Conservation (phyloP, 495 filamentous ascomycete genomes). For the Beverwykella pulmonaria region DNA sequence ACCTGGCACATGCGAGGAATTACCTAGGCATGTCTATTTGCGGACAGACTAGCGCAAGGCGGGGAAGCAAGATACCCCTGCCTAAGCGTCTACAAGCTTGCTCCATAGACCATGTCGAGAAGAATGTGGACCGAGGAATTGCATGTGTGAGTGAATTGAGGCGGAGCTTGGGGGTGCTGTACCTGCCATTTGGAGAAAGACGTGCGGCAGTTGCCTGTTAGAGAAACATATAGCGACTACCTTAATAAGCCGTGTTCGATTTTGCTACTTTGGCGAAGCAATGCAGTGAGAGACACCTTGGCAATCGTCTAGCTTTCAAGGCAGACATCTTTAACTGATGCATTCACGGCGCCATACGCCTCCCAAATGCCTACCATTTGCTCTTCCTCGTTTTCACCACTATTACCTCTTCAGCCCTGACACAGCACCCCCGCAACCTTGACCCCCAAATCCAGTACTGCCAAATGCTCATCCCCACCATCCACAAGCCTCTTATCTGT, state of each 20-base stretch:
- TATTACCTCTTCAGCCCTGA: conserved; percentile 32
- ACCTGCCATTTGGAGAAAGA: no score
- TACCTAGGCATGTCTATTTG: neutral
- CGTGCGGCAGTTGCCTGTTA: no score
- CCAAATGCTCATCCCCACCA: conserved; percentile 94
- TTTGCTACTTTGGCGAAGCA: no score
- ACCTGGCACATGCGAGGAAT: neutral
- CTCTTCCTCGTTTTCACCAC: neutral
- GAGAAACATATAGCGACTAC: no score
- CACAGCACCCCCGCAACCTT: conserved; percentile 76
- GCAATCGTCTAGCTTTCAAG: no score
- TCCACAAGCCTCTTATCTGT: conserved; percentile 94
- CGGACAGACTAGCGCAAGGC: neutral
- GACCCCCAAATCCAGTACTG: conserved; percentile 80
- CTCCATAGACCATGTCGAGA: neutral
- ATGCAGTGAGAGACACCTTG: no score
- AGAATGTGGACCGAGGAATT: neutral
- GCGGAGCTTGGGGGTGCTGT: no score
- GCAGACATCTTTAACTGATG: no score
- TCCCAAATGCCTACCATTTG: neutral
- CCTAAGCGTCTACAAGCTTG: neutral
- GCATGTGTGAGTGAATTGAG: neutral
- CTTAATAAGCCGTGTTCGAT: no score
- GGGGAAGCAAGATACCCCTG: neutral
- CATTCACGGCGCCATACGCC: no score